Evolutionary conservation across 495 filamentous ascomycete species (phyloP).

Genomic region (Haplographium delicatum): DNA sequence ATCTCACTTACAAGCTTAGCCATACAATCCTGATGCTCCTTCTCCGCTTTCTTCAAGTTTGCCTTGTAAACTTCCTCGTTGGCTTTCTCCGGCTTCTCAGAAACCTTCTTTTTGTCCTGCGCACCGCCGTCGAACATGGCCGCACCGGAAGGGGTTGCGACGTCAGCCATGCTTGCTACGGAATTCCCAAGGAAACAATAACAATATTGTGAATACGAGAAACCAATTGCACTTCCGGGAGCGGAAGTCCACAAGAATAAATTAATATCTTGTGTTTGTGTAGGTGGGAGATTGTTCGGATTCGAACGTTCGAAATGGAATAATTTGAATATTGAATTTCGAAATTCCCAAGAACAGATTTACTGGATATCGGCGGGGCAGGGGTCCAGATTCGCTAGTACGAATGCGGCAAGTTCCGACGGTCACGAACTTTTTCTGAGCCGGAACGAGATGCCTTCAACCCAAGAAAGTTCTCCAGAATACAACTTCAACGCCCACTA

Average conservation of each 20-base stretch:
- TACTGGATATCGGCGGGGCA: background rate
- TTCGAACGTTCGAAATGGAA: too few relatives aligned
- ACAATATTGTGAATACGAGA: background rate
- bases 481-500: background rate
- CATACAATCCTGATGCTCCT: slow-evolving; percentile 69
- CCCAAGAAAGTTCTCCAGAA: background rate
- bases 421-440: slow-evolving; percentile 1
- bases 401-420: background rate
- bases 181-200: background rate
- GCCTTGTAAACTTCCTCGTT: slow-evolving; percentile 68
- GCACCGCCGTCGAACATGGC: slow-evolving; percentile 14
- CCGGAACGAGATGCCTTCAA: background rate
- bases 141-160: slow-evolving; percentile 23
- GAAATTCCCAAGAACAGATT: background rate
- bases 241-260: slow-evolving; percentile 2
- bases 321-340: too few relatives aligned
- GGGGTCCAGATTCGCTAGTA: too few relatives aligned
- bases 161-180: slow-evolving; percentile 21
- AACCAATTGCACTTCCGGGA: slow-evolving; percentile 2
- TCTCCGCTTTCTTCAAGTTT: slow-evolving; percentile 68
- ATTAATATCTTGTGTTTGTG: slow-evolving; percentile 17
- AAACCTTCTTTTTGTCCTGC: slow-evolving; percentile 27
- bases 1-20: slow-evolving; percentile 65
- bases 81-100: slow-evolving; percentile 61
- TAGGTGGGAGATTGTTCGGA: background rate